Base-by-base conservation (phyloP, 106 monocot species). In the Agapanthus africanus region DNA sequence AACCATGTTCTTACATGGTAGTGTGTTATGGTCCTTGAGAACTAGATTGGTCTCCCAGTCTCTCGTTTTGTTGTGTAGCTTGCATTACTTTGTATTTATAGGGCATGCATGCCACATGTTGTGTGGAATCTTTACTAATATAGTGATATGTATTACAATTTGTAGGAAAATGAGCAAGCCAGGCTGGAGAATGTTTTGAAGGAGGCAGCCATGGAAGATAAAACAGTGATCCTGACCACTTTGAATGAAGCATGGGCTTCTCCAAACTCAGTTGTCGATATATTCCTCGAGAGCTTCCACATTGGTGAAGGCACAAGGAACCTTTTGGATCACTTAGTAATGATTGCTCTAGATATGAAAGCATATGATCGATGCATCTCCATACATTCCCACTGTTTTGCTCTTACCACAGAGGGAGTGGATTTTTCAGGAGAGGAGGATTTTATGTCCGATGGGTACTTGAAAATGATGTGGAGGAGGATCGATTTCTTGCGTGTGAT, bases 391-490 rank as follows among this genome's bases (percentile, higher is more conserved):
- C 75, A 89, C 47, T 89, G 85, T 72, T 85, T 85, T 59, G 71
- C 79, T 18, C 77, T 89, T 23, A 39, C 25, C 25, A 85, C 79
- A 1, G 66, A 72, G 19, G 85, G 79, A 63, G 71, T 78, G 7
- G 89, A 89, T 73, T 89, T 85, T 54, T 85, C 85, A 11, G 85
- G 71, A 25, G 81, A 82, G 71, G 71, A 89, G 77, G 33, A 72
- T 35, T 89, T 89, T 56, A 82, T 89, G 82, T 69, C 85, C 21
- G 68, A 63, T 35, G 89, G 89, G 25, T 89, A 89, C 61, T 67
- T 89, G 57, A 71, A 71, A 40, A 82, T 89, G 89, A 85, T 89
- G 85, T 89, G 82, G 89, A 82, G 75, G 72, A 77, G 85, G 69
- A 75, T 89, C 28, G 79, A 82, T 54, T 85, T 89, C 77, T 57